A percentile compares a stretch with the other conserved stretches of the same genome.
phyloP scores from a whole-genome alignment of 179 eudicot genomes.

The Spergularia azorica region DNA sequence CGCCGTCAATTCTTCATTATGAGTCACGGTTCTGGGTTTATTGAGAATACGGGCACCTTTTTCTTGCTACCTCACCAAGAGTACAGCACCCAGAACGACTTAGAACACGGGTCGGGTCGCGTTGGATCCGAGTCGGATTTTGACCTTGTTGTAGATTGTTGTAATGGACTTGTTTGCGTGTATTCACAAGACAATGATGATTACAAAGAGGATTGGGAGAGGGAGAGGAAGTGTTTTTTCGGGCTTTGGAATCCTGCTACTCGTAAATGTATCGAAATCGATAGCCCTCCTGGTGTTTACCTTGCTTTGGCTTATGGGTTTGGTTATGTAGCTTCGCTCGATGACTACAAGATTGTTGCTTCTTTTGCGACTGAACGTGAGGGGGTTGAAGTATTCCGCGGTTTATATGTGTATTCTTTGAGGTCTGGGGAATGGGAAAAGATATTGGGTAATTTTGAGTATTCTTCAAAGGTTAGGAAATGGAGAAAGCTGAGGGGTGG shows the following conservation, averaged over 20 bases:
- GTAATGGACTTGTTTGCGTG: not conserved
- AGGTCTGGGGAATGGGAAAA: not conserved
- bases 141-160: not conserved
- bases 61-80: not conserved
- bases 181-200: not conserved
- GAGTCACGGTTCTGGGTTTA: too few species aligned
- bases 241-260: conserved; percentile 5
- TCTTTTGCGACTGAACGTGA: not conserved
- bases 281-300: not conserved
- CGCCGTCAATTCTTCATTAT: not conserved
- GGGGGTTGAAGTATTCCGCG: not conserved
- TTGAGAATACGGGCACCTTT: not conserved
- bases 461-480: not conserved
- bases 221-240: not conserved
- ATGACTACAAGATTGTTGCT: conserved; percentile 10
- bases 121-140: not conserved
- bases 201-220: not conserved
- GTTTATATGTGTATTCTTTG: conserved; percentile 4
- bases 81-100: not conserved
- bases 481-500: not conserved
- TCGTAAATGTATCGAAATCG: not conserved
- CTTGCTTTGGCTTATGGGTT: not conserved
- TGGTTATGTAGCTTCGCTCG: not conserved
- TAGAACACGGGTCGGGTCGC: not conserved
- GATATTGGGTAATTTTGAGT: not conserved